phyloP scores from a whole-genome alignment of 495 filamentous ascomycete genomes.

The Cercophora newfieldiana region DNA sequence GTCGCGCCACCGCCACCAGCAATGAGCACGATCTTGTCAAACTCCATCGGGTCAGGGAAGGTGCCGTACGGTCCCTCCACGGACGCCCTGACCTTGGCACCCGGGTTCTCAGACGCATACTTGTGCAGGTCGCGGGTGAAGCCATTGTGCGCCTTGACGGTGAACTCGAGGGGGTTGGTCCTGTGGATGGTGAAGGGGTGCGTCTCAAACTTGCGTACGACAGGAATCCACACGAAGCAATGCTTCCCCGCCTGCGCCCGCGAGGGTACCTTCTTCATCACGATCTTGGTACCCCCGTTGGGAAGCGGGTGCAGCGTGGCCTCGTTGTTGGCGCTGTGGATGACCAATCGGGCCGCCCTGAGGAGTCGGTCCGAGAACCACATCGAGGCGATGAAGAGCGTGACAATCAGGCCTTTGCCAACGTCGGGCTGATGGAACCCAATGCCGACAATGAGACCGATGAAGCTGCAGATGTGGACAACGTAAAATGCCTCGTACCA shows the following conservation, averaged over 20 bases:
- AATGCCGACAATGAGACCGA: constrained; percentile 50
- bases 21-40: constrained; percentile 59
- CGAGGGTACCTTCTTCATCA: constrained; percentile 48
- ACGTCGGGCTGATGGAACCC: constrained; percentile 56
- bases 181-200: constrained; percentile 65
- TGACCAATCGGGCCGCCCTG: constrained; percentile 46
- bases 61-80: constrained; percentile 62
- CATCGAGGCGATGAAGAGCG: constrained; percentile 46
- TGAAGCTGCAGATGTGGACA: constrained; percentile 53
- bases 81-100: constrained; percentile 48
- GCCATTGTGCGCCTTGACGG: constrained; percentile 56
- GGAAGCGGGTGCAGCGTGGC: constrained; percentile 56
- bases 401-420: constrained; percentile 43
- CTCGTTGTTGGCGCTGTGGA: constrained; percentile 56
- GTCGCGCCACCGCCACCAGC: constrained; percentile 60
- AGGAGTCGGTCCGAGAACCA: constrained; percentile 56
- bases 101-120: constrained; percentile 51
- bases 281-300: constrained; percentile 56
- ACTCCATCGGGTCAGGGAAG: constrained; percentile 54
- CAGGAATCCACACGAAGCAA: constrained; percentile 61
- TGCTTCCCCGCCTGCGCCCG: constrained; percentile 57
- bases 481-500: constrained; percentile 62
- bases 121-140: constrained; percentile 57
- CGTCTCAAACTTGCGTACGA: constrained; percentile 56
- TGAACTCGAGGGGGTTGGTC: constrained; percentile 52